Conservation (phyloP, 2,329 filamentous ascomycete genomes). For the Nigrospora sphaerica region DNA sequence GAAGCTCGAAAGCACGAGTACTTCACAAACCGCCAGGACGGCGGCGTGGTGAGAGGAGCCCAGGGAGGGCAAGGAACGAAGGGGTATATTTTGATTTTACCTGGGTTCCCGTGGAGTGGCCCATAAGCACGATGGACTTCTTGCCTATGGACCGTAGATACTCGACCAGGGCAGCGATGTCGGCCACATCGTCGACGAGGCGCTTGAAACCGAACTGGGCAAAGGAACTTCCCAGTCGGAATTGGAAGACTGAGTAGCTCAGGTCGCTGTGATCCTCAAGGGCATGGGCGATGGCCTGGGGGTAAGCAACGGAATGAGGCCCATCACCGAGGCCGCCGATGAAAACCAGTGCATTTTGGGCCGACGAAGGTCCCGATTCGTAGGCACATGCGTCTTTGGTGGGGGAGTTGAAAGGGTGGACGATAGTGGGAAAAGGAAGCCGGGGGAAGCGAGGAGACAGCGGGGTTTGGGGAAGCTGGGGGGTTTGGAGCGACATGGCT, state of each 20-base stretch:
- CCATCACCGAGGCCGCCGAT: constrained; percentile 66
- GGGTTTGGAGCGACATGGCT: too few species aligned
- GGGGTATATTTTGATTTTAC: constrained; percentile 22
- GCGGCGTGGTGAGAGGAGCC: not conserved
- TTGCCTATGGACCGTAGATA: constrained; percentile 45
- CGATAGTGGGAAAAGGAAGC: constrained; percentile 32
- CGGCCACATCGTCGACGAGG: constrained; percentile 44
- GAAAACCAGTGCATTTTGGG: constrained; percentile 57
- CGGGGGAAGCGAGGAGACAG: too few species aligned
- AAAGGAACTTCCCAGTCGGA: constrained; percentile 48
- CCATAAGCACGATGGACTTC: constrained; percentile 46
- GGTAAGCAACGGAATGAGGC: constrained; percentile 56
- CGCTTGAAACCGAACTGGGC: constrained; percentile 42
- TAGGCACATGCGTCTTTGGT: constrained; percentile 36
- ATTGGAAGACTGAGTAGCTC: constrained; percentile 48
- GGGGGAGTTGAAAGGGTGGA: constrained; percentile 36
- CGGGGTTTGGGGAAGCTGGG: too few species aligned
- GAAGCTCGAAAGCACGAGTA: not conserved
- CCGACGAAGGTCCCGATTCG: constrained; percentile 32
- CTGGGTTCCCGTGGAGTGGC: constrained; percentile 53
- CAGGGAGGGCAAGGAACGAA: too few species aligned
- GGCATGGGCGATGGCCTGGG: constrained; percentile 35
- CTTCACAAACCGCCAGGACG: not conserved
- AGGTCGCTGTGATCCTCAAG: constrained; percentile 30
- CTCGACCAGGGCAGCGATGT: constrained; percentile 44